A percentile compares a stretch with the other conserved stretches of the same genome.
Conservation (phyloP, 192 early-diverging fungal species). For the Linnemannia elongata region DNA sequence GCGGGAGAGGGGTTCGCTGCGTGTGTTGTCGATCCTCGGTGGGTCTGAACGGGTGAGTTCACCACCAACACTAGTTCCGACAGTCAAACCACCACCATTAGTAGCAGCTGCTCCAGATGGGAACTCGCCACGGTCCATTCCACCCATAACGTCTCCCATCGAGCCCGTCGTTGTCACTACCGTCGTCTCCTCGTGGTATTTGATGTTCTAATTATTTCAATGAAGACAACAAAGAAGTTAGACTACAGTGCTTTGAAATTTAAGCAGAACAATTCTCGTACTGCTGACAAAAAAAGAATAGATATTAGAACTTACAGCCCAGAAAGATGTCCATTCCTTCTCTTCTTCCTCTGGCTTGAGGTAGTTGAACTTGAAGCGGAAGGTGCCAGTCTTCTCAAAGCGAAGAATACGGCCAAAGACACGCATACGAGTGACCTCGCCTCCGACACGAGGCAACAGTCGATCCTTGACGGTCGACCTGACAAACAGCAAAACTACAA, state of each 20-base stretch:
- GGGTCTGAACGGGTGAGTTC: slow-evolving; percentile 18
- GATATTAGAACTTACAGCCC: slow-evolving; percentile 31
- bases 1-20: slow-evolving; percentile 3
- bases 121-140: slow-evolving; percentile 3
- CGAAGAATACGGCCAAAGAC: slow-evolving; percentile 74
- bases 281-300: not conserved
- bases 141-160: slow-evolving; percentile 51
- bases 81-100: not conserved
- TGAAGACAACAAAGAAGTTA: not conserved
- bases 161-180: slow-evolving; percentile 49
- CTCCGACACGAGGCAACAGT: slow-evolving; percentile 72
- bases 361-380: slow-evolving; percentile 49
- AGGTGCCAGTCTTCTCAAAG: slow-evolving; percentile 50
- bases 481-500: slow-evolving; percentile 71
- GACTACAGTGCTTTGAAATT: not conserved
- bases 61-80: not conserved
- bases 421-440: slow-evolving; percentile 73
- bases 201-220: slow-evolving; percentile 32
- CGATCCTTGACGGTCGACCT: slow-evolving; percentile 77
- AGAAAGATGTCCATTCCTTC: slow-evolving; percentile 54
- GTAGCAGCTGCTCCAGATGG: not conserved
- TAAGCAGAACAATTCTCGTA: not conserved
- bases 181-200: slow-evolving; percentile 49
- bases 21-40: slow-evolving; percentile 22
- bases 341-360: slow-evolving; percentile 50